Evolutionary conservation across 768 basidiomycete genomes (phyloP).

Genomic region (Termitomyces eurrhizus): DNA sequence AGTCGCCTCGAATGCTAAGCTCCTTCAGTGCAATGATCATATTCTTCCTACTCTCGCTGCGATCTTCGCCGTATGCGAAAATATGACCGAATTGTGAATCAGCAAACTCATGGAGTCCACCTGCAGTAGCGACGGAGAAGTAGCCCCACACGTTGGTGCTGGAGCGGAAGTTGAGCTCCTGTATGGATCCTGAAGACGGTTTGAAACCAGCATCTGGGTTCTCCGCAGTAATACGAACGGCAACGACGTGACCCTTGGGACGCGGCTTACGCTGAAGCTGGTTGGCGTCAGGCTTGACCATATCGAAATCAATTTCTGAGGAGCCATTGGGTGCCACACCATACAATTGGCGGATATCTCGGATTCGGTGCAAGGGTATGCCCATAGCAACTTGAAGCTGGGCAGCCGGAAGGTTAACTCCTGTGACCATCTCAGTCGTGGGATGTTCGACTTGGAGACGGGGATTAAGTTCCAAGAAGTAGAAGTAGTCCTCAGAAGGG

Average conservation of each 20-base stretch:
- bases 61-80: conserved; percentile 97
- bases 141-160: conserved; percentile 99
- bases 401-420: conserved; percentile 95
- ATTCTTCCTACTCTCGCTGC: conserved; percentile 92
- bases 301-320: conserved; percentile 96
- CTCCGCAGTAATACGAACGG: conserved; percentile 98
- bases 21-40: conserved; percentile 99
- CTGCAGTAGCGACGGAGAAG: conserved; percentile 94
- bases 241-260: conserved; percentile 98
- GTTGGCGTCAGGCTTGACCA: conserved; percentile 82
- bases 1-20: conserved; percentile 97
- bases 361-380: conserved; percentile 90
- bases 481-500: conserved; percentile 89
- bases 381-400: conserved; percentile 99
- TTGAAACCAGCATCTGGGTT: conserved; percentile 99
- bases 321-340: conserved; percentile 87
- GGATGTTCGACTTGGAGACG: conserved; percentile 99
- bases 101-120: conserved; percentile 97
- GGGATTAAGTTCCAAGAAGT: conserved; percentile 98
- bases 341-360: conserved; percentile 93
- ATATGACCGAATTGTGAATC: conserved; percentile 99
- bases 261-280: conserved; percentile 90
- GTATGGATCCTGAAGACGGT: conserved; percentile 93
- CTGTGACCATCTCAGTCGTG: conserved; percentile 99
- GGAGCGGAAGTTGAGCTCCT: conserved; percentile 99